These are phyloP conservation scores for Austropuccinia psidii DNA, from an alignment of 1,284 basidiomycete genomes.

Conservation along the genomic window DNA sequence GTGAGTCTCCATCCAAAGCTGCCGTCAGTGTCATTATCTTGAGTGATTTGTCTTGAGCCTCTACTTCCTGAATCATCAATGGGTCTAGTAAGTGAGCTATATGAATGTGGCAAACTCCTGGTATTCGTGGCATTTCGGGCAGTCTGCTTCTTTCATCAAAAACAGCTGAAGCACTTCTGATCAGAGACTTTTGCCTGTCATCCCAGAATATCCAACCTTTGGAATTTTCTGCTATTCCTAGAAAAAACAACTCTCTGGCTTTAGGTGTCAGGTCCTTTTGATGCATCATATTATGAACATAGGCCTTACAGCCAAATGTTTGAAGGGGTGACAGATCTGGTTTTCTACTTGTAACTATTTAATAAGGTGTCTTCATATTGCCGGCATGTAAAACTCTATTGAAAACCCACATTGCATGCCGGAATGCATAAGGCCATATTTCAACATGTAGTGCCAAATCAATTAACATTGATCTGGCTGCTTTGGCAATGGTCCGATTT, in stretches of 20 bases:
- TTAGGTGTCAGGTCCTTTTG: background rate
- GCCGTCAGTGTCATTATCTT: too few species aligned
- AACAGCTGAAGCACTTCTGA: background rate
- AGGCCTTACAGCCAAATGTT: background rate
- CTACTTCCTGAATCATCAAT: too few species aligned
- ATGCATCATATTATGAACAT: background rate
- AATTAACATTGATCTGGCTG: background rate
- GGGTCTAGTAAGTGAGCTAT: too few species aligned
- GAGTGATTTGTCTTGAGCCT: too few species aligned
- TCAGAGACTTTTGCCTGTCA: background rate
- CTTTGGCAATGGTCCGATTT: background rate
- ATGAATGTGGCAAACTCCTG: too few species aligned
- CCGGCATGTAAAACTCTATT: background rate
- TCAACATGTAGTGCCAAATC: background rate
- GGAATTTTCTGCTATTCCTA: background rate
- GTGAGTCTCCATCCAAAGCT: too few species aligned
- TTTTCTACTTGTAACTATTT: background rate
- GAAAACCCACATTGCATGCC: background rate
- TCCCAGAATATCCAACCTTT: constrained; percentile 8
- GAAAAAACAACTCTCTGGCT: background rate
- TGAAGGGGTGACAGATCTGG: background rate
- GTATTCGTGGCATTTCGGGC: too few species aligned
- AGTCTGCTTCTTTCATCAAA: too few species aligned
- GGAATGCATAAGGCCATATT: background rate
- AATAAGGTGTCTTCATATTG: background rate